A percentile compares a stretch with the other conserved stretches of the same genome.
Evolutionary conservation across 148 eudicot species (phyloP).

Genomic region (Beta vulgaris): DNA sequence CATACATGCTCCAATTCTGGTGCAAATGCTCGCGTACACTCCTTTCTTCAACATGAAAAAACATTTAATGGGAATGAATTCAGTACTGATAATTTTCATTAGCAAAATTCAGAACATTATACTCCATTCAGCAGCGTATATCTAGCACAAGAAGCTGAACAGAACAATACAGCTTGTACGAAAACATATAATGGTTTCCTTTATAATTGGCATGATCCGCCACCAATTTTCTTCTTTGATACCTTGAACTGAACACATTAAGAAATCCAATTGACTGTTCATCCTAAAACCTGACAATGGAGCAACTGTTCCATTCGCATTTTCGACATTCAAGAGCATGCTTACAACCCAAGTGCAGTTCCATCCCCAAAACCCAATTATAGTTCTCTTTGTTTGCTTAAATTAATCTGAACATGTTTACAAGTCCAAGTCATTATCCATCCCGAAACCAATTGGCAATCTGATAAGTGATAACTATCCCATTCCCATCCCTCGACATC

Average conservation of each 20-base stretch:
- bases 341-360: not conserved
- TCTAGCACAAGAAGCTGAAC: not conserved
- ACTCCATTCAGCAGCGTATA: not conserved
- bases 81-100: not conserved
- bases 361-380: not conserved
- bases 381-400: too few species aligned
- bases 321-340: not conserved
- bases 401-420: too few species aligned
- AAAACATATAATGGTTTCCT: not conserved
- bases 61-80: not conserved
- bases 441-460: too few species aligned
- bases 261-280: not conserved
- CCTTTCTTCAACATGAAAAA: conserved; percentile 30
- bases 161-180: not conserved
- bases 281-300: not conserved
- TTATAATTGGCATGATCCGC: not conserved
- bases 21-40: conserved; percentile 59
- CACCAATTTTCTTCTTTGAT: not conserved
- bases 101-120: not conserved
- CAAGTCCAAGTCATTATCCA: too few species aligned
- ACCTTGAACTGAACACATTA: not conserved
- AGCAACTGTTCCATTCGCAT: not conserved
- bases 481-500: too few species aligned
- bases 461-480: too few species aligned
- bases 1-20: conserved; percentile 66